Conservation (phyloP, 805 yeast species). For the Suhomyces prunicola region DNA sequence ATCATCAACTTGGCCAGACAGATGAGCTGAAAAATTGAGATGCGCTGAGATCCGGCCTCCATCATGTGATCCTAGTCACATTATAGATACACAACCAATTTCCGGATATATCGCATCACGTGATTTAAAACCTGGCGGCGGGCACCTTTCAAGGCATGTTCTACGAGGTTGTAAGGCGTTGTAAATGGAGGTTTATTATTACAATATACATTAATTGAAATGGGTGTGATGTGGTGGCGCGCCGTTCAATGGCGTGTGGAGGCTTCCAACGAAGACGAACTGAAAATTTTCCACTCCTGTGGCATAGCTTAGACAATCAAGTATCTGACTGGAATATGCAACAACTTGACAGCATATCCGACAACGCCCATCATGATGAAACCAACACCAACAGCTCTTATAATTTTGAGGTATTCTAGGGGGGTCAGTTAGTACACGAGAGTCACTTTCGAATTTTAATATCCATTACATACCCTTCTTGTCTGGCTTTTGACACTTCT, state of each 20-base stretch:
- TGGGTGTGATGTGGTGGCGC: not conserved
- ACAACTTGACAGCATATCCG: slow-evolving; percentile 90
- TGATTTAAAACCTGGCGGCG: not conserved
- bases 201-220: not conserved
- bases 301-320: slow-evolving; percentile 65
- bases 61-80: not conserved
- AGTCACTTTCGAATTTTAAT: not conserved
- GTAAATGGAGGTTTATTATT: not conserved
- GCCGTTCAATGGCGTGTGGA: not conserved
- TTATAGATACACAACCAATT: not conserved
- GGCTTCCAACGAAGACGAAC: not conserved
- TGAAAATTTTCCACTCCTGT: not conserved
- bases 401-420: slow-evolving; percentile 75
- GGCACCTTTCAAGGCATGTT: not conserved
- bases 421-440: slow-evolving; percentile 7
- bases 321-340: slow-evolving; percentile 95
- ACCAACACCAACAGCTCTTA: slow-evolving; percentile 96
- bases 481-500: slow-evolving; percentile 91
- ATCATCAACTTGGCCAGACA: not conserved
- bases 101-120: not conserved
- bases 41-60: not conserved
- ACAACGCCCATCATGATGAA: slow-evolving; percentile 97
- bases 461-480: slow-evolving; percentile 54
- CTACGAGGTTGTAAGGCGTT: not conserved
- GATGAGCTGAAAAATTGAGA: not conserved